These are phyloP conservation scores for Reutealis trisperma DNA, from an alignment of 345 rosid species.

Conservation along the genomic window DNA sequence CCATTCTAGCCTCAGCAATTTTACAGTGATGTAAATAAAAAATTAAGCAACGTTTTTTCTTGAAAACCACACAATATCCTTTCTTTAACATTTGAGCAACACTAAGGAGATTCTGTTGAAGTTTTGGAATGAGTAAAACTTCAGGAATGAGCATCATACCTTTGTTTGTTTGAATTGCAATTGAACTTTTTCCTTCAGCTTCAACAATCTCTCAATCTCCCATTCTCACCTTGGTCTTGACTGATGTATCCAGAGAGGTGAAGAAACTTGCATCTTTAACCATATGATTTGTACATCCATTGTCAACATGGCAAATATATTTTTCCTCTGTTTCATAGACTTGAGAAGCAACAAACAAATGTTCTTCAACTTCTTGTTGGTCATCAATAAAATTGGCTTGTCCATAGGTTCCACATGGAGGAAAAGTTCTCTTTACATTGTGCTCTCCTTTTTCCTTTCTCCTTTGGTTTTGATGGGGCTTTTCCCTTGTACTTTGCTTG, in stretches of 20 bases:
- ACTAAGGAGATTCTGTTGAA: not conserved
- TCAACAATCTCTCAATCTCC: too few relatives aligned
- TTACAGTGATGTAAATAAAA: not conserved
- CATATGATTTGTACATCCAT: not conserved
- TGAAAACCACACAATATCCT: not conserved
- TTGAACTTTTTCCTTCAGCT: not conserved
- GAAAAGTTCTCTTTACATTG: too few relatives aligned
- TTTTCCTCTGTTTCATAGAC: not conserved
- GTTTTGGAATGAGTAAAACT: not conserved
- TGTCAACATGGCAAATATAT: not conserved
- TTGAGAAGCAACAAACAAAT: not conserved
- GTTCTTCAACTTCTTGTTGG: not conserved
- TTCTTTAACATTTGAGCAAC: not conserved
- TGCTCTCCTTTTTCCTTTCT: too few relatives aligned
- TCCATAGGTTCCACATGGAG: too few relatives aligned
- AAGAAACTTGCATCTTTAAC: not conserved
- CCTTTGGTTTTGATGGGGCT: not conserved
- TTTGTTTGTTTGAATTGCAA: not conserved
- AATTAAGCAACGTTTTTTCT: not conserved
- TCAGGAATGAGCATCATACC: too few relatives aligned
- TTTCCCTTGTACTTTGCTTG: not conserved
- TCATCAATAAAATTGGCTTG: not conserved
- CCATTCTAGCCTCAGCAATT: too few relatives aligned
- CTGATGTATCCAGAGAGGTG: not conserved
- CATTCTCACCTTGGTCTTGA: not conserved